A percentile compares a stretch with the other conserved stretches of the same genome.
Conservation (phyloP, 192 early-diverging fungal species). For the Entomortierella chlamydospora region DNA sequence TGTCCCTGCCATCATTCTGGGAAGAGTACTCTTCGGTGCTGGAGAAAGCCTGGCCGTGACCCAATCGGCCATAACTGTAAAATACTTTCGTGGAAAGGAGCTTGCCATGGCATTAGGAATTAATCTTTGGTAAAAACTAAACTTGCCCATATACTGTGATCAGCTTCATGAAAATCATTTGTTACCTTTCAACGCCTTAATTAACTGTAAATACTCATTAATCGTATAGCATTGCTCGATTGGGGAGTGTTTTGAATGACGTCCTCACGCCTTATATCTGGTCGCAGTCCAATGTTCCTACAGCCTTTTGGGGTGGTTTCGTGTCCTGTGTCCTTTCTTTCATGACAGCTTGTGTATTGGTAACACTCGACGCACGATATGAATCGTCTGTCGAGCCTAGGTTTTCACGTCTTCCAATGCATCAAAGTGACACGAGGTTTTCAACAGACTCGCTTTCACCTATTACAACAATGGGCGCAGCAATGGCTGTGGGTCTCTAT, state of each 20-base stretch:
- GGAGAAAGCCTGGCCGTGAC: conserved; percentile 70
- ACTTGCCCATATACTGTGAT: background rate
- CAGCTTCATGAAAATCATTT: too few relatives aligned
- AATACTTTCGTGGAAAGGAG: conserved; percentile 68
- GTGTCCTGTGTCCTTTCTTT: conserved; percentile 57
- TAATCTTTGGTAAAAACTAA: conserved; percentile 56
- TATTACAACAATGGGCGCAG: background rate
- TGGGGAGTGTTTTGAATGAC: conserved; percentile 66
- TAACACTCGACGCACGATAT: conserved; percentile 52
- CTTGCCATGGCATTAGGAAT: conserved; percentile 68
- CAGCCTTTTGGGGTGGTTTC: conserved; percentile 66
- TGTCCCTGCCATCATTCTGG: conserved; percentile 65
- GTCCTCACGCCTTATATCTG: conserved; percentile 65
- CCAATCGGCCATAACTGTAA: conserved; percentile 55
- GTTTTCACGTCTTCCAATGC: conserved; percentile 34
- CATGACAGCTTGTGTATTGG: conserved; percentile 51
- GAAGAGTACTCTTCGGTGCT: conserved; percentile 71
- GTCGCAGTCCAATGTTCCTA: conserved; percentile 20
- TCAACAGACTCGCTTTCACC: background rate
- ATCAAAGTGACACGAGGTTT: conserved; percentile 9
- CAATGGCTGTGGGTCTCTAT: background rate
- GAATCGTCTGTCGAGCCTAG: conserved; percentile 24
- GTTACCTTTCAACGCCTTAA: too few relatives aligned
- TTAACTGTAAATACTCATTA: too few relatives aligned
- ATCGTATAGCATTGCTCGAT: conserved; percentile 56